Evolutionary conservation across 495 filamentous ascomycete genomes (phyloP), one percentile per base, ranked within the genome.

Genomic region (Podospora appendiculata): DNA sequence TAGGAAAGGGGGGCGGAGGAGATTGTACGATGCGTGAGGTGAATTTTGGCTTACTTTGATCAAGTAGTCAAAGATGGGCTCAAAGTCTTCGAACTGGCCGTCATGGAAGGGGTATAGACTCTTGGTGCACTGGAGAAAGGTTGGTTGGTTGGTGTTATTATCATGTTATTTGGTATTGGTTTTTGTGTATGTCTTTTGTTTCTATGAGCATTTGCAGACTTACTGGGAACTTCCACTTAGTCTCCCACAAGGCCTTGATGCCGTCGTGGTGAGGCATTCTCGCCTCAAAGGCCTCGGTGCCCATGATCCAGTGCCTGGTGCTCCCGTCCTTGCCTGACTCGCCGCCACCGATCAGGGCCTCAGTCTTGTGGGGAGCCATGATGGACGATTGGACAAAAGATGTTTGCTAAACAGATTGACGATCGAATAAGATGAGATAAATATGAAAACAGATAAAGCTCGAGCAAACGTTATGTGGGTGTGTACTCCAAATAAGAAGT

Each of bases 101-200:
- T 89, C 87, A 67, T 88, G 86, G 72, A 90, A 92, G 0, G 87
- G 88, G 56, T 92, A 92, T 25, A 90, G 71, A 36, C 80, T 75
- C 64, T 80, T 81, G 38, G 61, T 54, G 62, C 81, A 85, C 74
- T 84, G 50, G n/a, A 33, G 34, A 12, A 13, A n/a, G 11, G 0
- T 9, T 12, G 46, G 35, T 8, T 14, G 10, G 14, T 35, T 14
- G 16, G 13, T 6, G 14, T 45, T 47, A 49, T 45, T 10, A 47
- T 33, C 16, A 47, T 17, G 18, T 17, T 34, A 17, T 45, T 40
- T 44, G 12, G 25, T 47, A 9, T 11, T 11, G 4, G 17, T 19
- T 17, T 45, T 25, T 25, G 42, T 45, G 42, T 19, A 11, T 25
- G 14, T 19, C 1, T 32, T 45, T 45, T 17, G 7, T 45, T 45